Percentiles rank a stretch among this genome's conserved stretches.
Conservation (phyloP, 1,284 basidiomycete genomes). For the Ceratobasidium theobromae region DNA sequence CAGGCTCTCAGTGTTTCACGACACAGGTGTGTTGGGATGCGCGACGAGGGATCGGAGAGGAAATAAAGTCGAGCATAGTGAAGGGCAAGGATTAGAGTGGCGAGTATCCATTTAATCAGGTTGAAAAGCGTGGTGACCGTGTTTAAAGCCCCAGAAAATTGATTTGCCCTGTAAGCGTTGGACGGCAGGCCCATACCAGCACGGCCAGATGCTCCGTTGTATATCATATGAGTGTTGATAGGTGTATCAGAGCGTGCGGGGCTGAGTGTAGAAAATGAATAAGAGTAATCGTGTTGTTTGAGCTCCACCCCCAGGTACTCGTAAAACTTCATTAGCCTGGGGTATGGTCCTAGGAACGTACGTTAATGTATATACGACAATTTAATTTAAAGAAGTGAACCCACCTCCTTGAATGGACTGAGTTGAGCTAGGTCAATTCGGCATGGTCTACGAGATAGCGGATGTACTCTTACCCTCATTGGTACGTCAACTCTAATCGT, state of each 20-base stretch:
- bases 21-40: conserved; percentile 41
- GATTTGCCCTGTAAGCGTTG: conserved; percentile 33
- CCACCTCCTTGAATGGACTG: conserved; percentile 26
- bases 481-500: conserved; percentile 66
- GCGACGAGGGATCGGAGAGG: conserved; percentile 53
- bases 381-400: background rate
- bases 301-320: conserved; percentile 56
- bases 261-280: conserved; percentile 62
- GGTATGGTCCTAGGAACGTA: conserved; percentile 61
- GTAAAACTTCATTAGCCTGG: conserved; percentile 65
- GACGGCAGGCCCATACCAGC: conserved; percentile 56
- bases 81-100: conserved; percentile 48
- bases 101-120: conserved; percentile 1
- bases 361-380: background rate
- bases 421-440: background rate
- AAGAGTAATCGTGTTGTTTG: conserved; percentile 58
- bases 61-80: conserved; percentile 59
- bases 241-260: conserved; percentile 37
- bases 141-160: background rate
- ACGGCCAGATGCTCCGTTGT: conserved; percentile 63
- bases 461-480: conserved; percentile 52
- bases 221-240: conserved; percentile 57
- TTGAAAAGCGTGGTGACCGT: background rate
- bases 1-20: conserved; percentile 54
- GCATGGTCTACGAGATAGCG: background rate